Evolutionary conservation across 176 grass and related monocot genomes (phyloP), one percentile per base, ranked within the genome.

Genomic region (Aegilops tauschii): DNA sequence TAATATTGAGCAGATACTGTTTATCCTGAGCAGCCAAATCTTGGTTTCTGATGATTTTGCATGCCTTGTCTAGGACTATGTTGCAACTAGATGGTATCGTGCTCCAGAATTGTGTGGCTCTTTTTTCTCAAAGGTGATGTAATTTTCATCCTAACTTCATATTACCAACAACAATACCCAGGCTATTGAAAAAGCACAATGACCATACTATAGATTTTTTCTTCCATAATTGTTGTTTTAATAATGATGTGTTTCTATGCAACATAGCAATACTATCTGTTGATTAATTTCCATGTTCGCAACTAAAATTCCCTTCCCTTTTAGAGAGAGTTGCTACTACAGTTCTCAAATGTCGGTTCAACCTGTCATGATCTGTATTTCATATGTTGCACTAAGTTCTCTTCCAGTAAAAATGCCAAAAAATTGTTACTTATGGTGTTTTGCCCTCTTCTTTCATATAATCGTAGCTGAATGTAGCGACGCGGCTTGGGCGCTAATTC

Each of bases 81-180:
- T 97, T 67, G 95, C 95, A 71, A 97, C 95, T 80, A 94, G 95
- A 86, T 97, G 95, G 95, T 97, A 97, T 52, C 92, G 95, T 69
- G 95, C 95, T 84, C 95, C 95, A 5, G 92, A 97, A 81, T 92
- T 97, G 52, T 97, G 95, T 83, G 95, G 95, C 77, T 97, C 95
- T 17, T 97, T 97, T 80, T 97, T 97, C 86, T 92, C 95, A 31
- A 97, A 97, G 90, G 95, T 97, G 49, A 78, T 77, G 71, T 52
- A 65, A 47, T 63, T 86, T 87, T 74, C 63, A 71, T 27, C 63
- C 27, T 27, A 77, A 67, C 78, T 86, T 82, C 29, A 61, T 77
- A 82, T 80, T 78, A 23, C 58, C 5, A 47, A 62, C 83, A 20
- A 63, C 7, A 20, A 76, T 83, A 12, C 23, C 42, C 27, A 52